Evolutionary conservation across 495 filamentous ascomycete species (phyloP).

Genomic region (Daldinia grandis): DNA sequence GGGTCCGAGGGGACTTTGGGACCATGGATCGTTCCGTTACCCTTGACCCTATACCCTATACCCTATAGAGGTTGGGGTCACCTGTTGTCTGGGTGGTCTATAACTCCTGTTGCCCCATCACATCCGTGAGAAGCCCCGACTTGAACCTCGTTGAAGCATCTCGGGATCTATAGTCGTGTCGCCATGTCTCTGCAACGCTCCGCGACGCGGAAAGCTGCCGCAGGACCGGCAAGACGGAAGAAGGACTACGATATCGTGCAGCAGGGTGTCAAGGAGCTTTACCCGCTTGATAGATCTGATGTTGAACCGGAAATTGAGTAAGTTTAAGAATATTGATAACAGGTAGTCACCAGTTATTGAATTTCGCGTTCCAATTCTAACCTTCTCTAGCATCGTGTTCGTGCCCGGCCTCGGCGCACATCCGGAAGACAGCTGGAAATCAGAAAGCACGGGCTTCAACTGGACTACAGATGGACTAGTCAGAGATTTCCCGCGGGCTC

Average conservation of each 20-base stretch:
- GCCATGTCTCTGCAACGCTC: slow-evolving; percentile 44
- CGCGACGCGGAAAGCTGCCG: slow-evolving; percentile 40
- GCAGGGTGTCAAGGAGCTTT: slow-evolving; percentile 46
- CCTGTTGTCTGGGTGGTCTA: slow-evolving; percentile 17
- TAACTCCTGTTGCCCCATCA: slow-evolving; percentile 23
- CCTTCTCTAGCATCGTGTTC: slow-evolving; percentile 57
- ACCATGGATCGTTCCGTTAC: neutral
- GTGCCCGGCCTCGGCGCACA: slow-evolving; percentile 72
- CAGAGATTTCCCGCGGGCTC: slow-evolving; percentile 44
- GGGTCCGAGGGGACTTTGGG: neutral
- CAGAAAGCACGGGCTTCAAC: slow-evolving; percentile 60
- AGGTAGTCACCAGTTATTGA: neutral
- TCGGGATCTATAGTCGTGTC: slow-evolving; percentile 4
- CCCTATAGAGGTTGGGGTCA: slow-evolving; percentile 12
- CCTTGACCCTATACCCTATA: neutral
- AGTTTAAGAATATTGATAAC: slow-evolving; percentile 8
- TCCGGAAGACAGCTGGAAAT: slow-evolving; percentile 69
- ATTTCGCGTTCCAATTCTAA: slow-evolving; percentile 10
- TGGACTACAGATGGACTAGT: slow-evolving; percentile 59
- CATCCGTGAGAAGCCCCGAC: neutral
- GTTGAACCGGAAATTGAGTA: slow-evolving; percentile 45
- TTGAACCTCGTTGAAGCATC: slow-evolving; percentile 5
- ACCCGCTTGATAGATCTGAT: slow-evolving; percentile 40
- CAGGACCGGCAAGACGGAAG: slow-evolving; percentile 42
- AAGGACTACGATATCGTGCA: slow-evolving; percentile 44